Conservation (phyloP, 176 grass and related monocot species). For the Leersia perrieri region DNA sequence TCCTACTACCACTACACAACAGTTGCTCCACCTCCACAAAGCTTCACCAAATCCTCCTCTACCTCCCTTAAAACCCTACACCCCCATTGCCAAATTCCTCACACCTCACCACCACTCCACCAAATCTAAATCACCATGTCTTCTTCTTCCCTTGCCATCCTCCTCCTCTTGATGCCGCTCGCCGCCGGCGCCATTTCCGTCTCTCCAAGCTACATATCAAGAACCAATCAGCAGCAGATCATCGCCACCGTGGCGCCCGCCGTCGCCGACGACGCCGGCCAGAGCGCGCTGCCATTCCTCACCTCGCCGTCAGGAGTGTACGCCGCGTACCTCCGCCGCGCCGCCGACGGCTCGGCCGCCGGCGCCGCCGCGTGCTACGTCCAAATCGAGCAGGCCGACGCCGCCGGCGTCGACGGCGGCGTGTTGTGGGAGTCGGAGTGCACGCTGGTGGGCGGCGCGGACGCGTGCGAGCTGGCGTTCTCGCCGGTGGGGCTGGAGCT, state of each 20-base stretch:
- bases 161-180: constrained; percentile 33
- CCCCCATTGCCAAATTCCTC: constrained; percentile 7
- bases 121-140: constrained; percentile 13
- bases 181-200: constrained; percentile 25
- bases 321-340: constrained; percentile 48
- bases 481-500: constrained; percentile 50
- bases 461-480: constrained; percentile 52
- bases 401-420: not conserved
- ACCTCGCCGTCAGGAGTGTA: constrained; percentile 41
- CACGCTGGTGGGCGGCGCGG: constrained; percentile 33
- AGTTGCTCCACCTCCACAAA: constrained; percentile 31
- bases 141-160: constrained; percentile 28
- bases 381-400: constrained; percentile 26
- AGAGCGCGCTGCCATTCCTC: constrained; percentile 40
- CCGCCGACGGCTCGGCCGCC: not conserved
- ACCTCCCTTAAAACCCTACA: constrained; percentile 29
- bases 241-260: constrained; percentile 36
- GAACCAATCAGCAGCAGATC: constrained; percentile 44
- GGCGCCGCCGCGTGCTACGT: constrained; percentile 44
- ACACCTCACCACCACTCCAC: constrained; percentile 11
- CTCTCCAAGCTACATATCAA: constrained; percentile 39
- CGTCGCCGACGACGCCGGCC: constrained; percentile 10
- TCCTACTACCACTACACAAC: constrained; percentile 47
- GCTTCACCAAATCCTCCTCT: constrained; percentile 45
- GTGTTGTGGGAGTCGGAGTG: constrained; percentile 60